Evolutionary conservation across 345 rosid species (phyloP).

Genomic region (Durio zibethinus): DNA sequence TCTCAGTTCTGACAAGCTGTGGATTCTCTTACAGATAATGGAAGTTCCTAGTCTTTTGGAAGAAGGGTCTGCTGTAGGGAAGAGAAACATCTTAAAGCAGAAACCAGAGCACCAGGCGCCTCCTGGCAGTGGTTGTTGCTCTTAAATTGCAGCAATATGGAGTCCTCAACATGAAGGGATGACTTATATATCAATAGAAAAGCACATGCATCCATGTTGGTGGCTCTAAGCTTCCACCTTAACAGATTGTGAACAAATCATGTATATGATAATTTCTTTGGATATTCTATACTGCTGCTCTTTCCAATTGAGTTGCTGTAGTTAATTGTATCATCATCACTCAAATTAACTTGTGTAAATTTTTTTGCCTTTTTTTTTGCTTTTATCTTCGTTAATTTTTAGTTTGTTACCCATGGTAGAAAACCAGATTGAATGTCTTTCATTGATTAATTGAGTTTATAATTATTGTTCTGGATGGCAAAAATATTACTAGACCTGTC

Average conservation of each 20-base stretch:
- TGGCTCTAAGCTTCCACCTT: neutral
- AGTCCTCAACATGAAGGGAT: neutral
- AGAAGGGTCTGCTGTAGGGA: constrained; percentile 72
- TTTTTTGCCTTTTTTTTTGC: neutral
- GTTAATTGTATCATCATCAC: neutral
- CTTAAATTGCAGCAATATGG: constrained; percentile 9
- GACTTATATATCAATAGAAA: neutral
- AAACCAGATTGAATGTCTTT: neutral
- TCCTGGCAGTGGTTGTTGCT: constrained; percentile 49
- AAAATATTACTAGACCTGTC: neutral
- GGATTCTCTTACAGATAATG: constrained; percentile 60
- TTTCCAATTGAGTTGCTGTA: neutral
- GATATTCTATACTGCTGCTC: neutral
- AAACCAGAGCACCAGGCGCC: constrained; percentile 52
- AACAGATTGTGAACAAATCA: constrained; percentile 6
- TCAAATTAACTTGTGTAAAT: constrained; percentile 11
- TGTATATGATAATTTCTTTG: constrained; percentile 11
- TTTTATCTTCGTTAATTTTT: neutral
- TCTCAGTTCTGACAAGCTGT: neutral
- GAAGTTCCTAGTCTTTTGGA: constrained; percentile 87
- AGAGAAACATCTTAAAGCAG: constrained; percentile 72
- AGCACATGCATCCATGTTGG: neutral
- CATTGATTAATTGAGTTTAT: constrained; percentile 4
- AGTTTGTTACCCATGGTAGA: neutral
- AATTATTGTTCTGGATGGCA: neutral